Evolutionary conservation across 805 yeast species (phyloP), one percentile per base, ranked within the genome.

Genomic region (Martiniozyma abietophila): DNA sequence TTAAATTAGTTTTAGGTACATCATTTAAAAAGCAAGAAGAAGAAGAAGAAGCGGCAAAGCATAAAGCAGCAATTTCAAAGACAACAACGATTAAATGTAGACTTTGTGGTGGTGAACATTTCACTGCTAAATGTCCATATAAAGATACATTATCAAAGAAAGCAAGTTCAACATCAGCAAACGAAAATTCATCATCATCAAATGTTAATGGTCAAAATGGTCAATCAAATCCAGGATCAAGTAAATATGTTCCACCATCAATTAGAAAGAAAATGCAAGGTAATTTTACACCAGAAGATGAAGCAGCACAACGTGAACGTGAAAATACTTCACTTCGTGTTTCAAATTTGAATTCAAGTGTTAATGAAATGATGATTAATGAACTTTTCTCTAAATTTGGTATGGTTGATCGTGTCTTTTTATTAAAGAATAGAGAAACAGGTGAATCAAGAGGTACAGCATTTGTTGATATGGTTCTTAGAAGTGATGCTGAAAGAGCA

Each of bases 401-500:
- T 50, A 74, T 65, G 19, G 65, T 73, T 39, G 74, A 72, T 51
- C 80, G 95, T 64, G 82, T 81, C 46, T 80, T 80, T 44, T 69
- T 92, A 39, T 86, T 86, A 40, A 81, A 83, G 66, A 83, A 86
- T 64, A 80, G 85, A 64, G 95, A 82, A 50, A 92, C 97, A 18
- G 92, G 95, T 45, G 80, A 79, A 60, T 82, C 95, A 29, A 81
- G 85, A 64, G 99, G 99, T 54, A 76, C 89, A 60, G 97, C 97
- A 5, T 92, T 84, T 60, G 94, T 88, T 45, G 79, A 89, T 41
- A 82, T 82, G 58, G 73, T 69, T 40, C 69, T 76, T 37, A 75
- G 75, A 53, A 58, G 60, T 38, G 65, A 63, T 47, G 98, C 97
- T 28, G 78, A 81, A 61, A 59, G 56, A 45, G 97, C 96, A 34